These are phyloP conservation scores for Heliosperma pusillum DNA, from an alignment of 148 eudicot genomes.

Conservation along the genomic window DNA sequence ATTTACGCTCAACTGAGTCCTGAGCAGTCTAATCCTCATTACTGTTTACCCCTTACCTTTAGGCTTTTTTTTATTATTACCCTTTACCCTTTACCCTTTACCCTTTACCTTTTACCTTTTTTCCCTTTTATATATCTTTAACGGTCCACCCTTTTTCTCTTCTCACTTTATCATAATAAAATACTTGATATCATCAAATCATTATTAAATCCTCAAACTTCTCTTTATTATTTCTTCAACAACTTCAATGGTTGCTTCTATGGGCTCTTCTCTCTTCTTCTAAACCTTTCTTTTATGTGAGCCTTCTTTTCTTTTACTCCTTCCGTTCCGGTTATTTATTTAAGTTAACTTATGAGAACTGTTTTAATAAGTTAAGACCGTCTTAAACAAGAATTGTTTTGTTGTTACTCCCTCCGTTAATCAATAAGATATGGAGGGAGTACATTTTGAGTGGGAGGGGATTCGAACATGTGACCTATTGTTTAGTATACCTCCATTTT, in stretches of 20 bases:
- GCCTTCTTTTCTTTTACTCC: background rate
- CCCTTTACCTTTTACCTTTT: background rate
- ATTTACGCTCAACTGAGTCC: slow-evolving; percentile 3
- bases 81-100: background rate
- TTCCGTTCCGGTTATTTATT: too few species aligned
- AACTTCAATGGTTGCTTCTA: slow-evolving; percentile 10
- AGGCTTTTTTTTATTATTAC: background rate
- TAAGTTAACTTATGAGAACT: too few species aligned
- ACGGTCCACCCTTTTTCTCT: background rate
- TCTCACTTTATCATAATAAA: background rate
- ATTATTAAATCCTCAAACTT: too few species aligned
- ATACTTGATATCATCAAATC: too few species aligned
- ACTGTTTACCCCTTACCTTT: background rate
- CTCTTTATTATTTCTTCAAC: background rate
- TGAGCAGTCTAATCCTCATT: slow-evolving; percentile 22
- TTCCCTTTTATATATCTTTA: background rate
- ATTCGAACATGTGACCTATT: too few species aligned
- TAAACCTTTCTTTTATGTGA: slow-evolving; percentile 8
- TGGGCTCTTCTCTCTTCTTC: background rate
- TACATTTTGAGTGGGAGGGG: too few species aligned
- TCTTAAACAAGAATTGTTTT: too few species aligned
- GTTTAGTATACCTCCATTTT: too few species aligned
- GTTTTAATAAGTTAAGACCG: too few species aligned
- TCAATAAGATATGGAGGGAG: too few species aligned
- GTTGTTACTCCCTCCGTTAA: too few species aligned